Conservation (phyloP, 257 asterid genomes). For the Cordia subcordata region DNA sequence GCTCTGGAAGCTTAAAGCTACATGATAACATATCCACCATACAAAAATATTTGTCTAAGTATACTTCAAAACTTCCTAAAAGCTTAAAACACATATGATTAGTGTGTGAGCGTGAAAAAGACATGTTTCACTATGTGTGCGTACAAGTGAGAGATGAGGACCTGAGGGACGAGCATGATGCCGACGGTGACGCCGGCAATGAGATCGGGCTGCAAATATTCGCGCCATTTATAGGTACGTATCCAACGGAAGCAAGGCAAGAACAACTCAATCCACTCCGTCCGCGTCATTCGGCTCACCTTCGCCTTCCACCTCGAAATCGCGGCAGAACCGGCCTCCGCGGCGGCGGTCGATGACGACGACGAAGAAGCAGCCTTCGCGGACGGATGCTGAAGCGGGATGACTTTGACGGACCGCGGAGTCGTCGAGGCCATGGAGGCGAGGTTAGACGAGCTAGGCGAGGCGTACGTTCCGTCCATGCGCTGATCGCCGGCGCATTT, state of each 20-base stretch:
- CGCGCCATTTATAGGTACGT: slow-evolving; percentile 75
- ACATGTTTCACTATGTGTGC: too few species aligned
- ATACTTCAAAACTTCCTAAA: background rate
- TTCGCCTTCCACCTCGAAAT: slow-evolving; percentile 51
- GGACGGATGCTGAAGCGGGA: slow-evolving; percentile 74
- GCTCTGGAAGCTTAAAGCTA: too few species aligned
- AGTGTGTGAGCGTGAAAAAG: too few species aligned
- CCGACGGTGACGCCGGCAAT: slow-evolving; percentile 96
- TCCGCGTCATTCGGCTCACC: slow-evolving; percentile 53
- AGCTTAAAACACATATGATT: too few species aligned
- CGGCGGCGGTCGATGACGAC: slow-evolving; percentile 12
- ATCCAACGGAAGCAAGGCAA: slow-evolving; percentile 95
- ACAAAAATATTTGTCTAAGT: too few species aligned
- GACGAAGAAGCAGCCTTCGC: slow-evolving; percentile 20
- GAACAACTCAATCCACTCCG: slow-evolving; percentile 74
- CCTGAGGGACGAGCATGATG: slow-evolving; percentile 99
- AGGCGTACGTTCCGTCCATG: slow-evolving; percentile 47
- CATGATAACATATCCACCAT: too few species aligned
- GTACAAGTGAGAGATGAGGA: background rate
- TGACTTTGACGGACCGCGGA: slow-evolving; percentile 60
- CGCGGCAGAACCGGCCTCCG: slow-evolving; percentile 1
- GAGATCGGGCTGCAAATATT: slow-evolving; percentile 80
- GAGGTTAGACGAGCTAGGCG: slow-evolving; percentile 74
- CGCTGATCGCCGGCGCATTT: background rate
- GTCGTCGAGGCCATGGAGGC: slow-evolving; percentile 13